Evolutionary conservation across 2,329 filamentous ascomycete genomes (phyloP), one percentile per base, ranked within the genome.

Genomic region (Phialophora tarda): DNA sequence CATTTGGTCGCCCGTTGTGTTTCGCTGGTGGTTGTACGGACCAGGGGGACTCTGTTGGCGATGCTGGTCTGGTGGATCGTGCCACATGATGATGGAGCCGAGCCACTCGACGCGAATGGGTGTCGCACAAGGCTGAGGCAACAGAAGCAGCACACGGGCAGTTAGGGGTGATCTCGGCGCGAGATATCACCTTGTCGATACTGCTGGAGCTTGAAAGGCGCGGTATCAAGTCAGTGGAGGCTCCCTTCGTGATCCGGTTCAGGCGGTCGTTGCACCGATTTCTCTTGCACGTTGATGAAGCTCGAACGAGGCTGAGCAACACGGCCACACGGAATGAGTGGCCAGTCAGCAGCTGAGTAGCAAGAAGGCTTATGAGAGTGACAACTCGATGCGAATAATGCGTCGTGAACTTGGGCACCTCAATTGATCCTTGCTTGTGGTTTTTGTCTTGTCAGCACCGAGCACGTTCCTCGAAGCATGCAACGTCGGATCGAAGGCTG

Each of bases 1-100:
- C 51, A 62, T 44, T 24, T 48, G 51, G 32, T 62, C 59, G 34
- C 59, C 56, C 59, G 55, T 62, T 34, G 34, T 56, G 23, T 32
- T 53, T 24, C 47, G 59, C 2, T 48, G 59, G 34, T 55, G 51
- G 21, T 55, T 41, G 32, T 62, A 44, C 14, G 59, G 14, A 4
- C 34, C 50, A 11, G 59, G 59, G 14, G 51, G 51, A 34, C 59
- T 54, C 38, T 62, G 50, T 24, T 62, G 59, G 21, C 44, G 38
- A 38, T 44, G 38, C 17, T 47, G 24, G 32, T 54, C 24, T 21
- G 30, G 38, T 14, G 32, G 23, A 34, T 56, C 47, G 51, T 62
- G 48, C 59, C 59, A 62, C 59, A 62, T 62, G 32, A n/a, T 62
- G 2, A 28, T 7, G 12, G 30, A 28, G 30, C 17, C 28, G 30